phyloP scores from a whole-genome alignment of 176 grass and related monocot genomes.

The Juncus inflexus region DNA sequence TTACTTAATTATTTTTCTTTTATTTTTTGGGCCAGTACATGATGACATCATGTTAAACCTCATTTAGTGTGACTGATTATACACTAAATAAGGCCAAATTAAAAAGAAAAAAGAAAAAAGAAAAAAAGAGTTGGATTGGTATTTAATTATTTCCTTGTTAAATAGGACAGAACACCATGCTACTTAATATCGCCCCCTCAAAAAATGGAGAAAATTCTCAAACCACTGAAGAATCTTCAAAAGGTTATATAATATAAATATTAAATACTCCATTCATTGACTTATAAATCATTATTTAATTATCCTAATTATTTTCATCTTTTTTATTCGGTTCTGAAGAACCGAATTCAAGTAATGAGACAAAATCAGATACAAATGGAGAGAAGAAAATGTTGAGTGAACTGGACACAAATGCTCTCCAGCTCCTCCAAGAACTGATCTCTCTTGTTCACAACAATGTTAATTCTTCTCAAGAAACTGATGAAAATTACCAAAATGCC shows the following conservation, averaged over 20 bases:
- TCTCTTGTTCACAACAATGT: conserved; percentile 71
- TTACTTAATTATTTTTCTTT: conserved; percentile 8
- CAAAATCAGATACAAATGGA: conserved; percentile 21
- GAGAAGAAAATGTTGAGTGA: conserved; percentile 44
- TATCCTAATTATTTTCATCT: conserved; percentile 6
- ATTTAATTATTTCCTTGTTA: conserved; percentile 17
- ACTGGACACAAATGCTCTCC: conserved; percentile 56
- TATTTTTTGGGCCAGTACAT: not conserved
- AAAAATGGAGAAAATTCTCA: conserved; percentile 27
- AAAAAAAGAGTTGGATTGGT: too few relatives aligned
- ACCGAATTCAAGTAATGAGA: conserved; percentile 22
- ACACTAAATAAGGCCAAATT: too few relatives aligned
- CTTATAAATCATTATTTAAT: conserved; percentile 18
- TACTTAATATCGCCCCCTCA: conserved; percentile 16
- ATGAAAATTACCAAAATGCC: conserved; percentile 34
- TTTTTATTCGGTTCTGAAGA: conserved; percentile 38
- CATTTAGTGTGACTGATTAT: too few relatives aligned
- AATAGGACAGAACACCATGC: conserved; percentile 58
- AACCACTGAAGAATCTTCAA: conserved; percentile 30
- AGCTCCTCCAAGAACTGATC: conserved; percentile 63
- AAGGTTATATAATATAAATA: conserved; percentile 34
- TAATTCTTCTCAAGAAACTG: conserved; percentile 33
- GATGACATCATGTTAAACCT: too few relatives aligned
- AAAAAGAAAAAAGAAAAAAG: too few relatives aligned
- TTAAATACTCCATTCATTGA: conserved; percentile 4